Base-by-base conservation (phyloP, 2,329 filamentous ascomycete species). In the Nemania diffusa region DNA sequence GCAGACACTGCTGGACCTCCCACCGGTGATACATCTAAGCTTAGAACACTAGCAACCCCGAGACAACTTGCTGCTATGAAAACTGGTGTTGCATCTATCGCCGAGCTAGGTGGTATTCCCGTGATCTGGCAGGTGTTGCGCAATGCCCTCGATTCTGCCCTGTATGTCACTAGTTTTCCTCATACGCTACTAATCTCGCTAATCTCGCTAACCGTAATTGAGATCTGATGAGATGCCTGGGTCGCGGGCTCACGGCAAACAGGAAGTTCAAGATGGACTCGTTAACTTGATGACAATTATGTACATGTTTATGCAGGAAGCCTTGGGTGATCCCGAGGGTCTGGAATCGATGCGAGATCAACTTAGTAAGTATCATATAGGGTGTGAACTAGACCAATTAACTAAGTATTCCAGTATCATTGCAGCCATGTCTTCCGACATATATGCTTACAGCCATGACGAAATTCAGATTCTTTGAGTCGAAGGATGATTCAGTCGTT, bases 401-500 rank as follows among this genome's bases (percentile, higher is more conserved):
- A 57, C 75, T 79, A 71, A 78, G 29, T 64, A 27, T 65, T 72
- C 20, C 58, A 86, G 86, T 87, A 67, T 81, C 81, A 9, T 79
- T 93, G 57, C 83, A 89, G 26, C 92, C 93, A 0, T 87, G 87
- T 61, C 79, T 97, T 55, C 84, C 94, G 20, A 86, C 91, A 55
- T 90, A 91, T 64, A 85, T 97, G 78, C 87, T 94, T 32, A 88
- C 90, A 55, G 86, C 88, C 22, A 88, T 89, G 34, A 87, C 90
- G 4, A 90, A 88, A 73, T 79, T 93, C 63, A 86, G 92, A 61
- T 94, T 72, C 22, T 66, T 69, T 26, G 70, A 72, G 34, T 59
- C 61, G 6, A 71, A 65, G 34, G 69, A 69, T 7, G 69, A 69
- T 44, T 61, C 66, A 8, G 27, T 68, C 6, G 40, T 64, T 34